Conservation (phyloP, 2,329 filamentous ascomycete species). For the Elsinoe australis region DNA sequence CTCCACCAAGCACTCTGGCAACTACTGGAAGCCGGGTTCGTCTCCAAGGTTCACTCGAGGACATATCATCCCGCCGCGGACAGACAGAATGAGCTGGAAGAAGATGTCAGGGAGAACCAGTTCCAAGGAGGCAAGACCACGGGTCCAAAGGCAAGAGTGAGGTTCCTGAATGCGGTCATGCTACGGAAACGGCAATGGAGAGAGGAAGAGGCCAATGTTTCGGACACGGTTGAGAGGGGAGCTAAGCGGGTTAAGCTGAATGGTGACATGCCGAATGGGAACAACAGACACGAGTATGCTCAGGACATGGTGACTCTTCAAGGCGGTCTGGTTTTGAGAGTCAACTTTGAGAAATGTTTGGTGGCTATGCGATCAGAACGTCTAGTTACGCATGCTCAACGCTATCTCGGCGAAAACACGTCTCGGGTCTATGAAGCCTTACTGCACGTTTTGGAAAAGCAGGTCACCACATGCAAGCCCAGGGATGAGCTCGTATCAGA, state of each 20-base stretch:
- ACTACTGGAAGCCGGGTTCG: constrained; percentile 56
- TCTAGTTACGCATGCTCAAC: constrained; percentile 64
- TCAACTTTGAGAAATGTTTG: constrained; percentile 79
- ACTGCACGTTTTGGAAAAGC: constrained; percentile 61
- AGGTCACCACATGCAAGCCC: constrained; percentile 58
- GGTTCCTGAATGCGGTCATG: constrained; percentile 52
- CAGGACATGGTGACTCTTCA: constrained; percentile 37
- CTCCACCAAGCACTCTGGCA: constrained; percentile 39
- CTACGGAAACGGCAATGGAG: constrained; percentile 48
- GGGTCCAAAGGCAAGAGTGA: constrained; percentile 58
- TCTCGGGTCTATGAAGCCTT: constrained; percentile 70
- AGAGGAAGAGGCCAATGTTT: constrained; percentile 34
- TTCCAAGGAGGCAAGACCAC: constrained; percentile 48
- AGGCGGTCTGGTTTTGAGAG: constrained; percentile 63
- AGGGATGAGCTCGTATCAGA: constrained; percentile 38
- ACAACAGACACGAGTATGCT: constrained; percentile 20
- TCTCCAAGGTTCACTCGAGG: constrained; percentile 52
- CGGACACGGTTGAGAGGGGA: constrained; percentile 25
- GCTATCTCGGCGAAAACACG: constrained; percentile 64
- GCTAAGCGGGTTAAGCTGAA: constrained; percentile 31
- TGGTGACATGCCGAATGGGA: constrained; percentile 27
- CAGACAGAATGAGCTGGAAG: constrained; percentile 51
- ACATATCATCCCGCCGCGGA: constrained; percentile 52
- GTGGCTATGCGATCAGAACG: constrained; percentile 74
- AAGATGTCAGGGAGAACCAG: constrained; percentile 50